Evolutionary conservation across 1,139 yeast species (phyloP).

Genomic region (Saccharomyces hybrid): DNA sequence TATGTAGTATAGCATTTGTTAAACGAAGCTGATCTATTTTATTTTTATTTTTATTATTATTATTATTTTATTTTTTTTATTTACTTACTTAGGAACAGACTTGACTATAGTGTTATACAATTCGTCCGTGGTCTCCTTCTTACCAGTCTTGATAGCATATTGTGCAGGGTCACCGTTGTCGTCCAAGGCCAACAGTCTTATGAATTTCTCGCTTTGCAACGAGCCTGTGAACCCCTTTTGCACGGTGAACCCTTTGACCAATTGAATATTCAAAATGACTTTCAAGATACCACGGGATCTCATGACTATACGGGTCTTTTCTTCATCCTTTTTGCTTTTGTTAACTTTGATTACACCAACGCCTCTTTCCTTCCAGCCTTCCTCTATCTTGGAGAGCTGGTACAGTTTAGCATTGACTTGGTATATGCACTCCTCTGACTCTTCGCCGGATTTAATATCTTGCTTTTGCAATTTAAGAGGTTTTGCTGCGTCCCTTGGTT

Average conservation of each 20-base stretch:
- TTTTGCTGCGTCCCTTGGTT: constrained; percentile 7
- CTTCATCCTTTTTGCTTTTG: constrained; percentile 32
- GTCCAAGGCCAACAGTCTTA: constrained; percentile 54
- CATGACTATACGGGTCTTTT: constrained; percentile 65
- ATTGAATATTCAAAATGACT: constrained; percentile 70
- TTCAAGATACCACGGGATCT: constrained; percentile 81
- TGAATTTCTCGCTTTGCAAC: constrained; percentile 67
- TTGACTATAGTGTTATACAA: constrained; percentile 47
- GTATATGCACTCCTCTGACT: constrained; percentile 64
- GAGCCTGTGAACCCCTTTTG: constrained; percentile 82
- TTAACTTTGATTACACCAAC: constrained; percentile 81
- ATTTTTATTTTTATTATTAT: not conserved
- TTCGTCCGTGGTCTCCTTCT: constrained; percentile 51
- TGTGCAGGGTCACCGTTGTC: constrained; percentile 65
- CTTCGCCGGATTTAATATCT: constrained; percentile 79
- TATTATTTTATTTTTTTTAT: constrained; percentile 2
- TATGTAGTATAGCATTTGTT: constrained; percentile 75
- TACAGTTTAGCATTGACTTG: constrained; percentile 73
- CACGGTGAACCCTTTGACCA: constrained; percentile 51
- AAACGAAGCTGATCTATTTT: constrained; percentile 23
- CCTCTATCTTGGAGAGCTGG: constrained; percentile 52
- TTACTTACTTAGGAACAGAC: constrained; percentile 15
- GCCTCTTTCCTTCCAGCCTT: constrained; percentile 96
- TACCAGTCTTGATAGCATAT: constrained; percentile 68
- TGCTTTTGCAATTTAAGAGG: constrained; percentile 38